A percentile compares a stretch with the other conserved stretches of the same genome.
Conservation (phyloP, 2,329 filamentous ascomycete species). For the Xylaria sp. region DNA sequence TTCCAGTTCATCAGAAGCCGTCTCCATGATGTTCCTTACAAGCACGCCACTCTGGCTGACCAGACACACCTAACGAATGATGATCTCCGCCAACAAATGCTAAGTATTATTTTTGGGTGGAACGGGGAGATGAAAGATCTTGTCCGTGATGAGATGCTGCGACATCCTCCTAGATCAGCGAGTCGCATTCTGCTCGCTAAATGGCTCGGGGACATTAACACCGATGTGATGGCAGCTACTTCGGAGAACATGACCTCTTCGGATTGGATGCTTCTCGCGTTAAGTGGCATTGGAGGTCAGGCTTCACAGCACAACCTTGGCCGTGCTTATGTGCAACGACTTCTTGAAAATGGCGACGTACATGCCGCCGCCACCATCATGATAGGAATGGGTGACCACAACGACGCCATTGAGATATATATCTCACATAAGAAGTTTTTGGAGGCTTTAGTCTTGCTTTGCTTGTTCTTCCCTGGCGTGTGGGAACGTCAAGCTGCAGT, state of each 20-base stretch:
- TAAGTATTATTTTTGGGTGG: constrained; percentile 95
- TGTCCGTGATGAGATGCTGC: constrained; percentile 81
- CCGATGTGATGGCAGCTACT: constrained; percentile 79
- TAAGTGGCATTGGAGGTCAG: constrained; percentile 83
- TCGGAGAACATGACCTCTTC: constrained; percentile 89
- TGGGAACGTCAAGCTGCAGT: constrained; percentile 92
- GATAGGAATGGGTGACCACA: constrained; percentile 87
- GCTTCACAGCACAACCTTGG: constrained; percentile 88
- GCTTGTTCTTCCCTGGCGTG: constrained; percentile 79
- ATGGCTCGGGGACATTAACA: constrained; percentile 87
- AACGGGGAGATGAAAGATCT: constrained; percentile 81
- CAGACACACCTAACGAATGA: constrained; percentile 71
- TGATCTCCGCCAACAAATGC: constrained; percentile 86
- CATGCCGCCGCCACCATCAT: constrained; percentile 93
- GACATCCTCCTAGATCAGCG: constrained; percentile 75
- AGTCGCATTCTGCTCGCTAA: constrained; percentile 84
- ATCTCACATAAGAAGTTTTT: constrained; percentile 89
- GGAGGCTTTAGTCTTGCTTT: constrained; percentile 90
- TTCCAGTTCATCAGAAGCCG: constrained; percentile 86
- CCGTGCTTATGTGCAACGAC: constrained; percentile 85
- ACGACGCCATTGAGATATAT: constrained; percentile 96
- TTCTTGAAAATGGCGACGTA: constrained; percentile 87
- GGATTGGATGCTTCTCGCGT: constrained; percentile 95
- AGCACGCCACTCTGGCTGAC: constrained; percentile 65
- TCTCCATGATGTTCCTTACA: constrained; percentile 82